Base-by-base conservation (phyloP, 192 early-diverging fungal genomes). In the Chytriomyces hyalinus region DNA sequence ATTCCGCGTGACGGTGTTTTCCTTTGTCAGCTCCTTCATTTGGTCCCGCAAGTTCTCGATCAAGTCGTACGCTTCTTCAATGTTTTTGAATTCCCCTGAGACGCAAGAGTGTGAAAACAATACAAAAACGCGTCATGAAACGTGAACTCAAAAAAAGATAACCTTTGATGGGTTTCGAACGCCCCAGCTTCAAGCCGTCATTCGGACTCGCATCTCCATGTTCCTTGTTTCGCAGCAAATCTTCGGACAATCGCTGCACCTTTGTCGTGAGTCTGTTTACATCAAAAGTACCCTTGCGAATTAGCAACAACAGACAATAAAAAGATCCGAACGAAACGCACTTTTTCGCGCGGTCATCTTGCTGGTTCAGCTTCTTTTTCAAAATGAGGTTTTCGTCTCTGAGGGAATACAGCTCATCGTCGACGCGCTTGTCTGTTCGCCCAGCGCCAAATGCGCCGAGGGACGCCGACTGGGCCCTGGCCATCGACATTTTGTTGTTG, bases 341-440 rank as follows among this genome's bases (percentile, higher is more conserved):
- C 87, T 82, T 72, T 67, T 87, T 87, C 0, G 85, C 82, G 6
- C 80, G 81, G 50, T 87, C 85, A 61, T 89, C 85, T 60, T 84
- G 82, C 11, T 71, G 43, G 75, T 81, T 85, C 8, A 89, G 22
- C 65, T 83, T 79, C 73, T 81, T 81, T 67, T 89, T 89, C 0
- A 89, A 73, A 8, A 26, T 44, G 20, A 87, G 17, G 82, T 87
- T 89, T 51, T 89, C 85, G 53, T 83, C 77, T 66, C 77, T 81
- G 63, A 88, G 80, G 22, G 28, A 13, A 49, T 75, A 66, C 47
- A 75, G n/a, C n/a, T 75, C 73, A 49, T 75, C 73, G 17, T 75
- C 73, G 13, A 24, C 63, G n/a, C 20, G 24, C 43, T 61, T 73
- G 47, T 26, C 63, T 20, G 36, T 7, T 53, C n/a, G 7, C 49